phyloP scores from a whole-genome alignment of 2,329 filamentous ascomycete genomes.

The Epichloe gansuensis region DNA sequence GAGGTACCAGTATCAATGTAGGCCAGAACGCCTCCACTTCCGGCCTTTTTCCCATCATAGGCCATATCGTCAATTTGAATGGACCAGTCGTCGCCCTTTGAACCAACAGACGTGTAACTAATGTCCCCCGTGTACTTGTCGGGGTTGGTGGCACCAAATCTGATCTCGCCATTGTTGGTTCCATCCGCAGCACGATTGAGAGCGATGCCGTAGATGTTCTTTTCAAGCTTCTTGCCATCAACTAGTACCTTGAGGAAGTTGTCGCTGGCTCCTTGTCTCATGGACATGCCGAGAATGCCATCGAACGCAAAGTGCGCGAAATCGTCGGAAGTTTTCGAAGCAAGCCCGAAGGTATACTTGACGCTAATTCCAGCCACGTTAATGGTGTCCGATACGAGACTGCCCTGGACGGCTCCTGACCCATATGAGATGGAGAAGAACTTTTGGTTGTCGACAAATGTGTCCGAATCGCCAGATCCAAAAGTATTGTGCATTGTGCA shows the following conservation, averaged over 20 bases:
- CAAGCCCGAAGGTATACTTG: constrained; percentile 58
- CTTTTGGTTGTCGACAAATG: constrained; percentile 39
- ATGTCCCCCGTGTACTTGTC: constrained; percentile 56
- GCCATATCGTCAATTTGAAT: constrained; percentile 54
- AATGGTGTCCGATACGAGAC: constrained; percentile 52
- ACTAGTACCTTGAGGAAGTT: constrained; percentile 55
- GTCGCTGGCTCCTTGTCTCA: constrained; percentile 43
- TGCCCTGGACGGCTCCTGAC: constrained; percentile 58
- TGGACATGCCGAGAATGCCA: constrained; percentile 70
- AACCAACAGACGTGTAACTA: constrained; percentile 44
- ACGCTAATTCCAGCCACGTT: constrained; percentile 52
- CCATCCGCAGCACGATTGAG: constrained; percentile 55
- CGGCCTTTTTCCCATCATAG: constrained; percentile 44
- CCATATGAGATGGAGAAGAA: constrained; percentile 62
- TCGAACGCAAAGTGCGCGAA: constrained; percentile 75
- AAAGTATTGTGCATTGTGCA: constrained; percentile 61
- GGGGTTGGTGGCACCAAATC: constrained; percentile 58
- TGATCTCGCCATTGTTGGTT: constrained; percentile 59
- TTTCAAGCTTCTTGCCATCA: constrained; percentile 38
- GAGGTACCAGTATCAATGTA: constrained; percentile 80
- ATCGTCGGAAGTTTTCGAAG: constrained; percentile 55
- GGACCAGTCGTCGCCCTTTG: constrained; percentile 53
- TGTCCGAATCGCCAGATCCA: constrained; percentile 50
- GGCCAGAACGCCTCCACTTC: constrained; percentile 43
- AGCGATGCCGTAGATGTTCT: constrained; percentile 59